phyloP scores from a whole-genome alignment of 2,329 filamentous ascomycete species.

The Paecilomyces sp. region DNA sequence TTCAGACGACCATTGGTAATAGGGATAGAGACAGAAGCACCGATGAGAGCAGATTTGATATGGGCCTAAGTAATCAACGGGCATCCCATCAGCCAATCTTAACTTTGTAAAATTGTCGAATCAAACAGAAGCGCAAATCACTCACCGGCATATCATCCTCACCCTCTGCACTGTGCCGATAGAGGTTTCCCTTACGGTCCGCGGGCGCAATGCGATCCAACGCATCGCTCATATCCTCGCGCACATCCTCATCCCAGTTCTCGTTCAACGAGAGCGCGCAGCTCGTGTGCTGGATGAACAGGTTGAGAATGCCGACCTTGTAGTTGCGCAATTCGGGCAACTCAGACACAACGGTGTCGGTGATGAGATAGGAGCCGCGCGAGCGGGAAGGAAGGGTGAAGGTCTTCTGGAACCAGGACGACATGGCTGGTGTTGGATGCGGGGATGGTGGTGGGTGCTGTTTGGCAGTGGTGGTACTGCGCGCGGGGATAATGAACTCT shows the following conservation, averaged over 20 bases:
- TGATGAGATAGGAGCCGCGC: slow-evolving; percentile 85
- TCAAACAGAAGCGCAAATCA: slow-evolving; percentile 11
- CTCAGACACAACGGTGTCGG: slow-evolving; percentile 61
- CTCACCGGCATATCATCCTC: slow-evolving; percentile 84
- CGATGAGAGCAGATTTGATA: slow-evolving; percentile 84
- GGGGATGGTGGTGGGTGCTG: slow-evolving; percentile 4
- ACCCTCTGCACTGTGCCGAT: slow-evolving; percentile 82
- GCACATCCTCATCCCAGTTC: slow-evolving; percentile 81
- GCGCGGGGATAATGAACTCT: slow-evolving; percentile 18
- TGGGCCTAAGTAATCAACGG: slow-evolving; percentile 56
- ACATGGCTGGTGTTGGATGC: slow-evolving; percentile 10
- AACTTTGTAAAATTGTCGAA: neutral
- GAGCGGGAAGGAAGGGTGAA: slow-evolving; percentile 69
- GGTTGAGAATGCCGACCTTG: slow-evolving; percentile 76
- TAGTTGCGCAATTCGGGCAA: slow-evolving; percentile 76
- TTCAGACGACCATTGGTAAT: slow-evolving; percentile 77
- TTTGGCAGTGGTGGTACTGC: slow-evolving; percentile 11
- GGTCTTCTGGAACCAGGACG: slow-evolving; percentile 78
- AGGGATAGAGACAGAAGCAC: slow-evolving; percentile 82
- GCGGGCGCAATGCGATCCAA: slow-evolving; percentile 84
- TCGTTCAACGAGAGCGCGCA: slow-evolving; percentile 90
- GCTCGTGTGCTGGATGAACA: slow-evolving; percentile 93
- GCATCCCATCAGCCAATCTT: neutral
- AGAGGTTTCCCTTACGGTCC: slow-evolving; percentile 68
- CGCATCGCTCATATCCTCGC: slow-evolving; percentile 87